Evolutionary conservation across 345 rosid genomes (phyloP).

Genomic region (Crucihimalaya himalaica): DNA sequence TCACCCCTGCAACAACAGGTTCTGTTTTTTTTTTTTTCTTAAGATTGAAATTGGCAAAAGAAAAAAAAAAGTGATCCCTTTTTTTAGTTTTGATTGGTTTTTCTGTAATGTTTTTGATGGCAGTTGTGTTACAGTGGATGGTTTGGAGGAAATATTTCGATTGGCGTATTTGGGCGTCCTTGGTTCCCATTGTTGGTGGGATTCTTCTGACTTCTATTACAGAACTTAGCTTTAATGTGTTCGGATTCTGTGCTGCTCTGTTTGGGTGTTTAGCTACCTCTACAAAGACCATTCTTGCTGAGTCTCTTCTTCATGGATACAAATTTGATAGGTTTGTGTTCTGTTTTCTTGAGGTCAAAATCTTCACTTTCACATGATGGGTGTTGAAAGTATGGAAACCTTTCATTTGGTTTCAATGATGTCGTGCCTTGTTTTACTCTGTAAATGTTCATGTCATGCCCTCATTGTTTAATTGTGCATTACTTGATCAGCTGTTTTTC

Average conservation of each 20-base stretch:
- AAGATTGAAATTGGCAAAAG: not conserved
- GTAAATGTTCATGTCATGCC: not conserved
- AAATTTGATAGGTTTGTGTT: constrained; percentile 79
- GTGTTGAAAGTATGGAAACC: not conserved
- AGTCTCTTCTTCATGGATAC: constrained; percentile 89
- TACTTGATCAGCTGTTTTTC: not conserved
- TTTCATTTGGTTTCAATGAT: not conserved
- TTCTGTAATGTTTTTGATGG: not conserved
- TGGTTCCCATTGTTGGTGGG: constrained; percentile 93
- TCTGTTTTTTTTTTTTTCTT: not conserved
- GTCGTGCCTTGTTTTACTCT: not conserved
- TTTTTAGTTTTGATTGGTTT: constrained; percentile 1
- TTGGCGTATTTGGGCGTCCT: constrained; percentile 89
- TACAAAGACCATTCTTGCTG: constrained; percentile 92
- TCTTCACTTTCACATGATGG: not conserved
- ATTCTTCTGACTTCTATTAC: constrained; percentile 88
- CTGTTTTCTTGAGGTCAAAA: not conserved
- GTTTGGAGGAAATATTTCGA: constrained; percentile 92
- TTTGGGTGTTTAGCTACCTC: constrained; percentile 98
- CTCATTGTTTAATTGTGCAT: not conserved
- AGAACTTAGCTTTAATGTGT: constrained; percentile 88
- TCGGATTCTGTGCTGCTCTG: constrained; percentile 91
- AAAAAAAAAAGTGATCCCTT: not conserved
- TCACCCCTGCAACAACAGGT: constrained; percentile 99
- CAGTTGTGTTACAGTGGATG: constrained; percentile 93